Evolutionary conservation across 2,329 filamentous ascomycete genomes (phyloP).

Genomic region (Pseudocercospora vitis): DNA sequence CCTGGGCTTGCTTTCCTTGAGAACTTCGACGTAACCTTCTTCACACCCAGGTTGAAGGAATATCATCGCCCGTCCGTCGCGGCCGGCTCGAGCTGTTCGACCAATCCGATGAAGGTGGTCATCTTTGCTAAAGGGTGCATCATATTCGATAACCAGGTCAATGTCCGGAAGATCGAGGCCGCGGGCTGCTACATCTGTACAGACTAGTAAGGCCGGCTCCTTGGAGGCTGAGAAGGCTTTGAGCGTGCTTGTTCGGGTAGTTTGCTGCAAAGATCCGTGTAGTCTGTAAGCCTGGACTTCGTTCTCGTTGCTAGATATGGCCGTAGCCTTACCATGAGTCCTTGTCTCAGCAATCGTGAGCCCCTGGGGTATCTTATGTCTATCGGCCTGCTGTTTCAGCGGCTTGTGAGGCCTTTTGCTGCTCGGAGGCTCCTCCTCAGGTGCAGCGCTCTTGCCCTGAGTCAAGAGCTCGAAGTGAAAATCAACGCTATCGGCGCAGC

Average conservation of each 20-base stretch:
- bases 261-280: conserved; percentile 87
- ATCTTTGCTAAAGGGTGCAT: conserved; percentile 87
- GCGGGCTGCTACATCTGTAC: conserved; percentile 92
- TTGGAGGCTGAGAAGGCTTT: conserved; percentile 72
- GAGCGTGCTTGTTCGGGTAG: conserved; percentile 82
- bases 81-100: conserved; percentile 88
- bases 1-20: conserved; percentile 67
- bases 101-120: conserved; percentile 95
- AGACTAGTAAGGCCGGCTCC: conserved; percentile 79
- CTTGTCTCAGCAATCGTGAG: conserved; percentile 41
- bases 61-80: conserved; percentile 79
- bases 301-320: conserved; percentile 62
- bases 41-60: conserved; percentile 90
- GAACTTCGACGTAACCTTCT: conserved; percentile 80
- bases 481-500: conserved; percentile 93
- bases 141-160: conserved; percentile 92
- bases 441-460: conserved; percentile 39
- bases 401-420: conserved; percentile 24
- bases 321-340: conserved; percentile 54
- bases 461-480: conserved; percentile 89
- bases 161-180: conserved; percentile 94
- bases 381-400: conserved; percentile 22
- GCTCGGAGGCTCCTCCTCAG: conserved; percentile 26
- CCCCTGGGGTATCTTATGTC: conserved; percentile 44
- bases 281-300: conserved; percentile 79